Evolutionary conservation across 495 filamentous ascomycete species (phyloP).

Genomic region (Penicillium malachiteum): DNA sequence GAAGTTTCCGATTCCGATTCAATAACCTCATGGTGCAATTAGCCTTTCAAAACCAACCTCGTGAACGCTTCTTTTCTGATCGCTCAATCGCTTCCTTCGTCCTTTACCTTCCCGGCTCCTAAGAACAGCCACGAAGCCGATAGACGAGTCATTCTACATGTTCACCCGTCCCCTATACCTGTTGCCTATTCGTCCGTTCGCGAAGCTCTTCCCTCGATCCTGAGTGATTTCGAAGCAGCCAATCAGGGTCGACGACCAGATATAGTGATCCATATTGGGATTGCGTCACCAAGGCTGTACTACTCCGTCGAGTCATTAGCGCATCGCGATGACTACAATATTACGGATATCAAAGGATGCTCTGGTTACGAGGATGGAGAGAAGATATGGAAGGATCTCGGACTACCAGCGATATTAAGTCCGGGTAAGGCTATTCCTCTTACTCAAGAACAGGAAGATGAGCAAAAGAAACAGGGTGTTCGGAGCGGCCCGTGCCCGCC

Average conservation of each 20-base stretch:
- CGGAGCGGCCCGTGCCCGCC: conserved; percentile 28
- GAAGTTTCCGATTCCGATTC: conserved; percentile 6
- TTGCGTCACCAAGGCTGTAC: conserved; percentile 66
- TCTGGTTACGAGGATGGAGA: conserved; percentile 53
- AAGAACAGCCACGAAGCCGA: conserved; percentile 15
- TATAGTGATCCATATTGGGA: conserved; percentile 74
- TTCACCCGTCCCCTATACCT: conserved; percentile 63
- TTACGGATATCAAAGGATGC: conserved; percentile 65
- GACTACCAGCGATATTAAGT: conserved; percentile 33
- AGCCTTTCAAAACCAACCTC: conserved; percentile 69
- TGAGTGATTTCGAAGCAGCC: conserved; percentile 34
- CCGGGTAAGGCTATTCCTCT: conserved; percentile 25
- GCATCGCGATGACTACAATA: conserved; percentile 72
- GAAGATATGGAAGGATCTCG: conserved; percentile 45
- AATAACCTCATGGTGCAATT: conserved; percentile 8
- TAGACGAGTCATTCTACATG: conserved; percentile 61
- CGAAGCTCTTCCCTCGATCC: conserved; percentile 57
- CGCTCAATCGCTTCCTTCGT: conserved; percentile 49
- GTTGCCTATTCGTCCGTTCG: conserved; percentile 69
- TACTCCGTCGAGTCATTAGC: conserved; percentile 71
- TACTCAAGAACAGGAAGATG: background rate
- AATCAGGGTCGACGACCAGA: conserved; percentile 54
- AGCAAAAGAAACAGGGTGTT: background rate
- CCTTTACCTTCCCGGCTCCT: conserved; percentile 25
- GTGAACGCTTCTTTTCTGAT: conserved; percentile 74